Conservation (phyloP, 805 yeast species). For the Diddensiella santjacobensis region DNA sequence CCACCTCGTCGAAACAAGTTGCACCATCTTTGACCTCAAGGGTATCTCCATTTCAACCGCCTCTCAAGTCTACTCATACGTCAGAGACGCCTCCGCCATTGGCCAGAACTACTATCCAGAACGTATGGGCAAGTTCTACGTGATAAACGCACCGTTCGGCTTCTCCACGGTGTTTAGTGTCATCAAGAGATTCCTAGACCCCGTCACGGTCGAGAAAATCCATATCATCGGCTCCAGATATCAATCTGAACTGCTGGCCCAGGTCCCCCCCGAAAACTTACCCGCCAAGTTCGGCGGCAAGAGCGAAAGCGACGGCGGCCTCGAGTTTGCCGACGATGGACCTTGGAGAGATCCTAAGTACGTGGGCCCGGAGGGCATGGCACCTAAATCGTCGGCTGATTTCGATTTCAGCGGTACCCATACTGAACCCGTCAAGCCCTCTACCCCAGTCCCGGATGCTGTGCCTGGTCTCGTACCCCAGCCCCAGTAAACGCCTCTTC, state of each 20-base stretch:
- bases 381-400: slow-evolving; percentile 44
- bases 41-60: slow-evolving; percentile 86
- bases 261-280: slow-evolving; percentile 88
- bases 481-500: too few relatives aligned
- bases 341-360: slow-evolving; percentile 93
- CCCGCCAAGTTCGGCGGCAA: slow-evolving; percentile 89
- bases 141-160: slow-evolving; percentile 96
- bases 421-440: neutral
- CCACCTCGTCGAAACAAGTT: slow-evolving; percentile 83
- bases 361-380: slow-evolving; percentile 95
- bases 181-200: slow-evolving; percentile 92
- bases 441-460: slow-evolving; percentile 1
- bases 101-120: slow-evolving; percentile 98
- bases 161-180: slow-evolving; percentile 89
- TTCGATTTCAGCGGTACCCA: neutral
- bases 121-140: slow-evolving; percentile 96
- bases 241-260: slow-evolving; percentile 78
- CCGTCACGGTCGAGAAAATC: slow-evolving; percentile 94
- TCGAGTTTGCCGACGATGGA: slow-evolving; percentile 85
- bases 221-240: slow-evolving; percentile 79
- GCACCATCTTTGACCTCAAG: slow-evolving; percentile 92
- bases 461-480: slow-evolving; percentile 1
- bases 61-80: slow-evolving; percentile 79
- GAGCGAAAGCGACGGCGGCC: slow-evolving; percentile 67
- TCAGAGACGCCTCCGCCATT: slow-evolving; percentile 86